A percentile compares a stretch with the other conserved stretches of the same genome.
phyloP scores from a whole-genome alignment of 2,329 filamentous ascomycete species.

The Aspergillus ochraceoroseus region DNA sequence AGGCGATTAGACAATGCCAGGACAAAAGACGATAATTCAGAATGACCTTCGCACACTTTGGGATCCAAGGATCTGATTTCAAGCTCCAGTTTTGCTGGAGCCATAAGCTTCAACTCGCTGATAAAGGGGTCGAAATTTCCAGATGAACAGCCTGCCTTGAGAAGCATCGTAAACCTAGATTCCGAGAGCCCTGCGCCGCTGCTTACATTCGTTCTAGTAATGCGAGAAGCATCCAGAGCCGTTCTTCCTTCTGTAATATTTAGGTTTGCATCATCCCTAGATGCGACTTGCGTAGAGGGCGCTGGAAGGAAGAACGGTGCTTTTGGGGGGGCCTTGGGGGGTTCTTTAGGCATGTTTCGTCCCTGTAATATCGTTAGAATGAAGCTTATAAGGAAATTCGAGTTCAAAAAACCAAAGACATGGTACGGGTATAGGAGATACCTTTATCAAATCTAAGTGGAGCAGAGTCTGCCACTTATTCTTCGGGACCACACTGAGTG shows the following conservation, averaged over 20 bases:
- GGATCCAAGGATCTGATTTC: conserved; percentile 74
- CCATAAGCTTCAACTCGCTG: conserved; percentile 70
- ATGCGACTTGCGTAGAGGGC: conserved; percentile 20
- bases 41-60: conserved; percentile 44
- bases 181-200: conserved; percentile 38
- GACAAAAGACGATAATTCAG: conserved; percentile 76
- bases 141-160: conserved; percentile 45
- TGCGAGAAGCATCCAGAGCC: conserved; percentile 57
- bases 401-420: neutral
- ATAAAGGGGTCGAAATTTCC: conserved; percentile 66
- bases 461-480: conserved; percentile 91
- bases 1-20: conserved; percentile 70
- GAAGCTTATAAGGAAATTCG: neutral
- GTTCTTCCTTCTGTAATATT: conserved; percentile 31
- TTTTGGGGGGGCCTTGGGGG: conserved; percentile 86
- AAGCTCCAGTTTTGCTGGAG: conserved; percentile 80
- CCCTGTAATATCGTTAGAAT: conserved; percentile 48
- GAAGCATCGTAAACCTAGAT: conserved; percentile 47
- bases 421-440: conserved; percentile 24
- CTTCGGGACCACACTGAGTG: conserved; percentile 81
- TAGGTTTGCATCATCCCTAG: conserved; percentile 26
- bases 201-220: conserved; percentile 64
- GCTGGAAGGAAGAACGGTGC: conserved; percentile 87
- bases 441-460: conserved; percentile 79
- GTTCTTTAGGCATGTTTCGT: conserved; percentile 89